phyloP scores from a whole-genome alignment of 495 filamentous ascomycete species.

The Annulohypoxylon moriforme region DNA sequence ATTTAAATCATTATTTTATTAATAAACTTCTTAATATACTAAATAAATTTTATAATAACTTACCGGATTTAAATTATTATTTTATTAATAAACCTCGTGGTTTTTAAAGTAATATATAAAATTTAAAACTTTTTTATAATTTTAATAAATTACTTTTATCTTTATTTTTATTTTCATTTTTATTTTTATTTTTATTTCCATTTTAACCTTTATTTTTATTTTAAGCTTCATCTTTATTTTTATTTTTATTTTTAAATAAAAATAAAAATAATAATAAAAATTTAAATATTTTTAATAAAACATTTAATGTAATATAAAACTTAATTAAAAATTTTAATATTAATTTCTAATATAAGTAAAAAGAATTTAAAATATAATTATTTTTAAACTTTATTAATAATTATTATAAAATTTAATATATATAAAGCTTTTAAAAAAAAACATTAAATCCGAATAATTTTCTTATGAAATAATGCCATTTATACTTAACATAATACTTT shows the following conservation, averaged over 20 bases:
- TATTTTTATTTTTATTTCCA: too few species aligned
- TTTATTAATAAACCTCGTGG: too few species aligned
- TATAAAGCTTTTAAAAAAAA: background rate
- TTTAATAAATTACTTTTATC: too few species aligned
- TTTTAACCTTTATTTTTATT: too few species aligned
- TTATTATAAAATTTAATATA: constrained; percentile 8
- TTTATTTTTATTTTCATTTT: too few species aligned
- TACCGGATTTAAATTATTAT: too few species aligned
- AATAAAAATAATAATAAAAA: background rate
- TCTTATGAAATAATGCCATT: constrained; percentile 7
- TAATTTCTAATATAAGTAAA: constrained; percentile 5
- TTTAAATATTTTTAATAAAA: background rate
- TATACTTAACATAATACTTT: background rate
- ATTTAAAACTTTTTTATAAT: too few species aligned
- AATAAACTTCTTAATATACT: too few species aligned
- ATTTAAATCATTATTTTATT: too few species aligned
- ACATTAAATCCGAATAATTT: background rate
- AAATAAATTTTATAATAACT: too few species aligned
- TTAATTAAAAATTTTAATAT: constrained; percentile 1
- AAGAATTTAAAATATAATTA: background rate
- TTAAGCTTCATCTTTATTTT: too few species aligned
- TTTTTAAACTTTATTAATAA: background rate
- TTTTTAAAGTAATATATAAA: too few species aligned
- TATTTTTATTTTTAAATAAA: background rate
- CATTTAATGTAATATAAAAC: constrained; percentile 1